Evolutionary conservation across 2,329 filamentous ascomycete species (phyloP).

Genomic region (Trichoderma sp.): DNA sequence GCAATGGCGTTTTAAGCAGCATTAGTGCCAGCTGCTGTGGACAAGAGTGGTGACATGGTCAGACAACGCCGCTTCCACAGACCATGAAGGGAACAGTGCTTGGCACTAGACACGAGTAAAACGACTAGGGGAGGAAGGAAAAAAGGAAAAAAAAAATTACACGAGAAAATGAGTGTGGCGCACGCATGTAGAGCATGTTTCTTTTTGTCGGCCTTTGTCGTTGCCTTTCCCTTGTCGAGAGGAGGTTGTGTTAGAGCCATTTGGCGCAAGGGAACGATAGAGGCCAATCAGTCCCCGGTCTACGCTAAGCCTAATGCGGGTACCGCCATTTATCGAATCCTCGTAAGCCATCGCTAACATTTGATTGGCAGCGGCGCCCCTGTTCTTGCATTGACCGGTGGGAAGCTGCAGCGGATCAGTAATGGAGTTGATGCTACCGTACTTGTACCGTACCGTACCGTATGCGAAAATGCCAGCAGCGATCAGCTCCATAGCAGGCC

Average conservation of each 20-base stretch:
- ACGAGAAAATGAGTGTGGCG: neutral
- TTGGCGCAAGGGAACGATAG: constrained; percentile 20
- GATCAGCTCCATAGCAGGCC: neutral
- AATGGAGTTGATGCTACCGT: neutral
- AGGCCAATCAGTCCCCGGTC: constrained; percentile 5
- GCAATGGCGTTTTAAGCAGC: neutral
- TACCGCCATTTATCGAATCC: neutral
- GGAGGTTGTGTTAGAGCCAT: constrained; percentile 21
- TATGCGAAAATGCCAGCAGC: neutral
- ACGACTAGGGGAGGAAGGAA: neutral
- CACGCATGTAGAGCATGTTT: neutral
- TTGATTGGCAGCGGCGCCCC: neutral
- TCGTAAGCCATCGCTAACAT: neutral
- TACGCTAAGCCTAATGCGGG: constrained; percentile 4
- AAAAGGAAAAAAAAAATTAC: neutral
- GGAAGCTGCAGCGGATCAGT: neutral
- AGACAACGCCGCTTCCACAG: constrained; percentile 11
- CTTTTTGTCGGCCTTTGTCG: constrained; percentile 4
- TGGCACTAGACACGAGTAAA: neutral
- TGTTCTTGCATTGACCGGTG: constrained; percentile 5
- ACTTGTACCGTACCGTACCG: neutral
- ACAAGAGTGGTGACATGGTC: constrained; percentile 15
- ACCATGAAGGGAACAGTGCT: constrained; percentile 3
- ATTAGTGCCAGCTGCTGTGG: constrained; percentile 11
- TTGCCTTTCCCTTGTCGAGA: constrained; percentile 17